These are phyloP conservation scores for Penicillium psychrosexuale DNA, from an alignment of 2,329 filamentous ascomycete genomes.

Conservation along the genomic window DNA sequence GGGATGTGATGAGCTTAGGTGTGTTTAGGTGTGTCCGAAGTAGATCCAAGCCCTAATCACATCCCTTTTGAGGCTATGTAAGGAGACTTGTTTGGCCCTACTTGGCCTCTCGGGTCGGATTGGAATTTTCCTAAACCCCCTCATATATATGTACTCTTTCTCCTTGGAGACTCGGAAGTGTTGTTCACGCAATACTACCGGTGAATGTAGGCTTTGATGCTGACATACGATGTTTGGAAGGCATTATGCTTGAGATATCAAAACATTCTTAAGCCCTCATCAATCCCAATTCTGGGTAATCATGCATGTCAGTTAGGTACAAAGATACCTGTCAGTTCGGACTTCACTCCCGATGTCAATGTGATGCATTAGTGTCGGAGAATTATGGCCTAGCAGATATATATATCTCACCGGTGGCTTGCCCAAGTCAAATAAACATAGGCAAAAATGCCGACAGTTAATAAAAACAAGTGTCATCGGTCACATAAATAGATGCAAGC, in stretches of 20 bases:
- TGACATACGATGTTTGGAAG: neutral
- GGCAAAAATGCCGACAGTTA: neutral
- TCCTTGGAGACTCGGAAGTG: neutral
- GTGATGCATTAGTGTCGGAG: neutral
- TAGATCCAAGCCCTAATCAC: neutral
- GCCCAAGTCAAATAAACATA: neutral
- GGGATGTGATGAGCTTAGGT: neutral
- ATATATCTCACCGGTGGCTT: constrained; percentile 1
- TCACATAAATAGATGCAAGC: neutral
- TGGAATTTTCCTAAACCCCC: neutral
- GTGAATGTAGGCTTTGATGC: neutral
- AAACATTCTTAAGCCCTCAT: neutral
- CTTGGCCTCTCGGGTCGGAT: neutral
- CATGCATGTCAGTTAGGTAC: neutral
- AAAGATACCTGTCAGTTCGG: too few species aligned
- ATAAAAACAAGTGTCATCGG: neutral
- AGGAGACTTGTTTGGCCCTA: neutral
- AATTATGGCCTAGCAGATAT: neutral
- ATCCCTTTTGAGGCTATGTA: neutral
- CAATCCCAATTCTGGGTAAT: neutral
- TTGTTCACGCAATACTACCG: too few species aligned
- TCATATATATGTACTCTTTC: neutral
- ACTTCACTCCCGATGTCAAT: neutral
- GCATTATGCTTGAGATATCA: neutral
- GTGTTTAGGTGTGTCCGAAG: neutral